phyloP scores from a whole-genome alignment of 176 grass and related monocot genomes.

The Puya raimondii region DNA sequence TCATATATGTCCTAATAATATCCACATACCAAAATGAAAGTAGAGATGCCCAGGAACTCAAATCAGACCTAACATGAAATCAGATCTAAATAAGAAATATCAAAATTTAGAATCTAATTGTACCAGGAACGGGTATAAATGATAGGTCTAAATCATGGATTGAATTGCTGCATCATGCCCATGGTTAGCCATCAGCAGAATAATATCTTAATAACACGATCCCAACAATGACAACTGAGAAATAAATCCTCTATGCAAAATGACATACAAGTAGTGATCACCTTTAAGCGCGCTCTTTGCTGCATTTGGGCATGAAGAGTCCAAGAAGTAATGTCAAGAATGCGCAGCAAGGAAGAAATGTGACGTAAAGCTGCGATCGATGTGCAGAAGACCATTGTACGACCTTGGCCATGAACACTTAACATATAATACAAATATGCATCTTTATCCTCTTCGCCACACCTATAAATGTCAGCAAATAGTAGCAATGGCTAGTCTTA shows the following conservation, averaged over 20 bases:
- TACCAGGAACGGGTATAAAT: too few species aligned
- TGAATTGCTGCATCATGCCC: background rate
- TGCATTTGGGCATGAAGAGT: slow-evolving; percentile 99
- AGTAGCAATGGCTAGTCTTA: background rate
- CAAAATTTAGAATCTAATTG: too few species aligned
- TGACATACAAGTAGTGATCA: slow-evolving; percentile 18
- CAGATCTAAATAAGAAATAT: background rate
- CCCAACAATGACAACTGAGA: background rate
- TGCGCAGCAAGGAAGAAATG: slow-evolving; percentile 57
- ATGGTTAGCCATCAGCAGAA: background rate
- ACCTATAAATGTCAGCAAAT: slow-evolving; percentile 36
- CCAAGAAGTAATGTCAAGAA: slow-evolving; percentile 53
- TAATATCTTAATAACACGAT: background rate
- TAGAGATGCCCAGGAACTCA: background rate
- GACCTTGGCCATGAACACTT: slow-evolving; percentile 82
- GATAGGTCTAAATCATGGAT: background rate
- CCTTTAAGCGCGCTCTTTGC: slow-evolving; percentile 97
- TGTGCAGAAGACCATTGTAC: slow-evolving; percentile 88
- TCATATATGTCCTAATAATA: background rate
- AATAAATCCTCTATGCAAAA: background rate
- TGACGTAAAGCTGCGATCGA: slow-evolving; percentile 86
- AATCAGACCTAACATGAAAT: background rate
- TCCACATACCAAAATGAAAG: background rate
- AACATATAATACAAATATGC: slow-evolving; percentile 87
- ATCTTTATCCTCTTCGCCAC: slow-evolving; percentile 86